These are phyloP conservation scores for Carex scoparia DNA, from an alignment of 176 grass and related monocot species.

Conservation along the genomic window DNA sequence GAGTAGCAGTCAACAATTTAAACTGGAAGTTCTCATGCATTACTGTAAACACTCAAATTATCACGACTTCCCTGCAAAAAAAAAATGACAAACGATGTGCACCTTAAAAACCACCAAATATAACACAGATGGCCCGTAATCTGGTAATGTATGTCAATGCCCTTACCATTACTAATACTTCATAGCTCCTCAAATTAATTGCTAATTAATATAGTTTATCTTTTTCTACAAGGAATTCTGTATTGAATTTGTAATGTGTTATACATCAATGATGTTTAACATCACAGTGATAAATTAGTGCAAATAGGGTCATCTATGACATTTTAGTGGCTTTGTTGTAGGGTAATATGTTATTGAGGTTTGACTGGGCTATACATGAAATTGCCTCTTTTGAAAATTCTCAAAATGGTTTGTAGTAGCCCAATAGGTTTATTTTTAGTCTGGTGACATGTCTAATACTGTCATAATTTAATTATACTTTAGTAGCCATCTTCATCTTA, in stretches of 20 bases:
- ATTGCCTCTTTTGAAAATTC: not conserved
- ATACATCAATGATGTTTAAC: not conserved
- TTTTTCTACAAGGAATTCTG: not conserved
- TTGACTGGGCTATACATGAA: not conserved
- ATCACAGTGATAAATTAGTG: not conserved
- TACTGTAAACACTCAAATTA: not conserved
- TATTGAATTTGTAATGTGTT: not conserved
- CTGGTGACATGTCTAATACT: not conserved
- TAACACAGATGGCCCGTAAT: not conserved
- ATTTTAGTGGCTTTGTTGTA: not conserved
- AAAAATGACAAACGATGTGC: not conserved
- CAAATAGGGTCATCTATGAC: not conserved
- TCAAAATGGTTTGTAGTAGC: not conserved
- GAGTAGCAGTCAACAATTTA: not conserved
- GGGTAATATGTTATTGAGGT: not conserved
- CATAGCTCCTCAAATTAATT: not conserved
- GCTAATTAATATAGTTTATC: not conserved
- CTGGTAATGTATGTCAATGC: not conserved
- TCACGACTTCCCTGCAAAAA: not conserved
- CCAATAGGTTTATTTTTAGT: not conserved
- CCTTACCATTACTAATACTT: not conserved
- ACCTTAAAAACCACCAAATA: not conserved
- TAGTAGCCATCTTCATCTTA: not conserved
- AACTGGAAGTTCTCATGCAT: not conserved
- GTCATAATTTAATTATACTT: not conserved